A percentile compares a stretch with the other conserved stretches of the same genome.
These are phyloP conservation scores for Diutina mesorugosa DNA, from an alignment of 1,139 yeast species.

Conservation along the genomic window DNA sequence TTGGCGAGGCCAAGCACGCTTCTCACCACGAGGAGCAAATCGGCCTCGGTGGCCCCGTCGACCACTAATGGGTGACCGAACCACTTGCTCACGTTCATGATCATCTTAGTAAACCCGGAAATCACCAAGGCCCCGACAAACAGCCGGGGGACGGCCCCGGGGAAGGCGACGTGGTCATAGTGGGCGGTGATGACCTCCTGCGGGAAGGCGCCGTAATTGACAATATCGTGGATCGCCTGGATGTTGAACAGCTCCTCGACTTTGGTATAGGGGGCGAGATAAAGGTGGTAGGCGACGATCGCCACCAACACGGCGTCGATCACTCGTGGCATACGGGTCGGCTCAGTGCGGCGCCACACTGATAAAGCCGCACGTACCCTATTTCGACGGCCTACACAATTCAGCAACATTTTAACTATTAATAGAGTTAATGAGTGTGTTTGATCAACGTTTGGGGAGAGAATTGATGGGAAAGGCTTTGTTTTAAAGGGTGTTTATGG, in stretches of 20 bases:
- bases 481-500: no score
- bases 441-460: no score
- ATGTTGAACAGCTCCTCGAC: constrained; percentile 91
- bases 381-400: no score
- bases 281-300: constrained; percentile 30
- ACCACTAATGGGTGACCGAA: constrained; percentile 12
- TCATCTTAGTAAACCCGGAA: constrained; percentile 21
- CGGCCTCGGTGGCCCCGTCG: constrained; percentile 19
- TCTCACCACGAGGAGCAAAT: constrained; percentile 39
- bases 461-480: no score
- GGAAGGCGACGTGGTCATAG: constrained; percentile 69
- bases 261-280: constrained; percentile 69
- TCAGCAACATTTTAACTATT: no score
- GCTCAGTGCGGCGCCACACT: neutral
- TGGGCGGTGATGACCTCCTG: constrained; percentile 19
- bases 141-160: constrained; percentile 85
- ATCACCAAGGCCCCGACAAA: constrained; percentile 63
- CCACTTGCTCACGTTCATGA: constrained; percentile 13
- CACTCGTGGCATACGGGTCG: neutral
- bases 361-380: no score
- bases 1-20: constrained; percentile 42
- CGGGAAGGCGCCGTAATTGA: constrained; percentile 44
- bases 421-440: no score
- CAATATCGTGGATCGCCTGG: constrained; percentile 80
- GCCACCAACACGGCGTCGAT: constrained; percentile 16